Conservation (phyloP, 2,329 filamentous ascomycete species). For the Rhytidhysteron rufulum region DNA sequence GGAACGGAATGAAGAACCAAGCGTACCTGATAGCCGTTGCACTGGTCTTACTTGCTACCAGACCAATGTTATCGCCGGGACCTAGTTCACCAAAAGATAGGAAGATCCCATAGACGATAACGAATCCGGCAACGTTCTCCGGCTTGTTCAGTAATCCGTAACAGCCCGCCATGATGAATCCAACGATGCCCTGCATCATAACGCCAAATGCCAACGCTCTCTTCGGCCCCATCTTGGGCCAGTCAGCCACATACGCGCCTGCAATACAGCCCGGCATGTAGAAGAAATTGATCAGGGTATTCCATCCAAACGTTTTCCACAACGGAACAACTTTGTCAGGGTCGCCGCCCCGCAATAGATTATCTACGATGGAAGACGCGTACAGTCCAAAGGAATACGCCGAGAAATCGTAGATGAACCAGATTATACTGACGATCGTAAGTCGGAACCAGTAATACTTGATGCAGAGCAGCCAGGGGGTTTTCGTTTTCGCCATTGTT, state of each 20-base stretch:
- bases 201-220: conserved; percentile 71
- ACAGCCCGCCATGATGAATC: conserved; percentile 83
- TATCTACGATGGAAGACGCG: conserved; percentile 67
- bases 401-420: conserved; percentile 65
- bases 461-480: conserved; percentile 42
- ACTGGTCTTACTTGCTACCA: conserved; percentile 81
- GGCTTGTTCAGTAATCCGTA: conserved; percentile 67
- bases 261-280: conserved; percentile 79
- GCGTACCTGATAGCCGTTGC: conserved; percentile 69
- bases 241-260: conserved; percentile 72
- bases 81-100: conserved; percentile 75
- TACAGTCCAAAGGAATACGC: conserved; percentile 85
- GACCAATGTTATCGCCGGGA: conserved; percentile 86
- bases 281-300: conserved; percentile 82
- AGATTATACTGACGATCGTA: conserved; percentile 52
- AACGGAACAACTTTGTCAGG: conserved; percentile 47
- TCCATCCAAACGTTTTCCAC: conserved; percentile 82
- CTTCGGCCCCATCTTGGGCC: conserved; percentile 66
- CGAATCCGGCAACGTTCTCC: conserved; percentile 68
- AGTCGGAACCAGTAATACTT: conserved; percentile 55
- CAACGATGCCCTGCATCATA: conserved; percentile 67
- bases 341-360: conserved; percentile 54
- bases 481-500: conserved; percentile 44
- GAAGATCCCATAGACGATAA: conserved; percentile 77
- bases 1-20: neutral